Evolutionary conservation across 2,329 filamentous ascomycete species (phyloP).

Genomic region (Penicillium aurantiogriseum): DNA sequence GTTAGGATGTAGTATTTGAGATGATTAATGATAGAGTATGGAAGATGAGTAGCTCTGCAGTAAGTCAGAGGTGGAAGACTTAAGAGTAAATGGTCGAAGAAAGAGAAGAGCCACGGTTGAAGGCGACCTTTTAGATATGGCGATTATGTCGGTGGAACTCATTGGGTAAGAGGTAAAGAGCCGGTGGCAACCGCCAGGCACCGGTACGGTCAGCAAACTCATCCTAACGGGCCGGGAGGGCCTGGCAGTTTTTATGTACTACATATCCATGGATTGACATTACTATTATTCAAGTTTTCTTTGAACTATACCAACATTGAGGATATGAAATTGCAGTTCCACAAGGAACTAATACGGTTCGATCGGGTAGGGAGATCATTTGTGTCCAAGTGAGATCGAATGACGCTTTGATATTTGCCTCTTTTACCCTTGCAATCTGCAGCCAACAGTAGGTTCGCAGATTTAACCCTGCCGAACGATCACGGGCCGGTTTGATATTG

Average conservation of each 20-base stretch:
- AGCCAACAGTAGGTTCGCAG: neutral
- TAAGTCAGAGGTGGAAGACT: neutral
- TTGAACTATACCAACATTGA: neutral
- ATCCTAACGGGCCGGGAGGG: conserved; percentile 9
- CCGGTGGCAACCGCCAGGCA: conserved; percentile 29
- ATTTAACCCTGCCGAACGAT: neutral
- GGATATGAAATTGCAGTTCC: neutral
- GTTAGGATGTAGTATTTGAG: neutral
- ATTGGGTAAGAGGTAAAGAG: conserved; percentile 2
- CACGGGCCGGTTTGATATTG: conserved; percentile 15
- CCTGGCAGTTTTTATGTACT: neutral
- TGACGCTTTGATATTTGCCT: neutral
- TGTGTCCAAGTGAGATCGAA: neutral
- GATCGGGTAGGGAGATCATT: neutral
- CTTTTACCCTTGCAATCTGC: neutral
- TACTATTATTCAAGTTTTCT: neutral
- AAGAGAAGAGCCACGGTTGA: conserved; percentile 9
- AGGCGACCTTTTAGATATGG: conserved; percentile 7
- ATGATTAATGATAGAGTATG: neutral
- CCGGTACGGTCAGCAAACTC: conserved; percentile 23
- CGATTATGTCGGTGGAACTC: conserved; percentile 3
- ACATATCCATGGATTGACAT: neutral
- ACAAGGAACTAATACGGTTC: neutral
- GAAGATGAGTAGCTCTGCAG: neutral
- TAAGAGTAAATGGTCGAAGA: neutral